phyloP scores from a whole-genome alignment of 331 rosid genomes.

The Quercus phellos region DNA sequence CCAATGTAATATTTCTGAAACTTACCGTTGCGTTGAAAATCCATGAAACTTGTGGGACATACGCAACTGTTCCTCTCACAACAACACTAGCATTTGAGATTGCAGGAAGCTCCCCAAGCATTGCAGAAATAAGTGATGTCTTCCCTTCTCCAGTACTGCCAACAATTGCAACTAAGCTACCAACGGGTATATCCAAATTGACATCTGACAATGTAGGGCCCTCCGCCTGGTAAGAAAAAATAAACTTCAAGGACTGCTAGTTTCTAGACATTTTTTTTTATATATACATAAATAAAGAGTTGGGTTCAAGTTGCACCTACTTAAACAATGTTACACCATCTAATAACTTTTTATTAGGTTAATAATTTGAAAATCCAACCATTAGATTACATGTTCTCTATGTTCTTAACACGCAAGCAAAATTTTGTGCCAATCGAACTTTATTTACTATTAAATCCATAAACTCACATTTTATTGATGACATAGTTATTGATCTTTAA shows the following conservation, averaged over 20 bases:
- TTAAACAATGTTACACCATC: too few species aligned
- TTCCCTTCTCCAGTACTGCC: slow-evolving; percentile 98
- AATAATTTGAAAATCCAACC: too few species aligned
- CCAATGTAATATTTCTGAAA: slow-evolving; percentile 13
- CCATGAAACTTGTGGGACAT: slow-evolving; percentile 98
- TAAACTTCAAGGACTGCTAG: neutral
- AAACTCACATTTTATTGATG: too few species aligned
- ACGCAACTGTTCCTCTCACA: slow-evolving; percentile 81
- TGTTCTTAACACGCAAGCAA: too few species aligned
- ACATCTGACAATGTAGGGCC: slow-evolving; percentile 64
- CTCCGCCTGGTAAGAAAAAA: slow-evolving; percentile 44
- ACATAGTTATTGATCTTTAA: too few species aligned
- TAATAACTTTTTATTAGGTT: too few species aligned
- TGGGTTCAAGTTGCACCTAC: too few species aligned
- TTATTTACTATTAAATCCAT: too few species aligned
- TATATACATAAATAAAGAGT: neutral
- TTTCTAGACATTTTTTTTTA: neutral
- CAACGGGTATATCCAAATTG: slow-evolving; percentile 65
- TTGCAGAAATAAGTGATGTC: slow-evolving; percentile 80
- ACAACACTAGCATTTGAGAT: slow-evolving; percentile 41
- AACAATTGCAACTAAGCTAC: slow-evolving; percentile 83
- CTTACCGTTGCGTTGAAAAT: slow-evolving; percentile 92
- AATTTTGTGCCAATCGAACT: too few species aligned
- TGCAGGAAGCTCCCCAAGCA: slow-evolving; percentile 77
- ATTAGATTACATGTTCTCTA: too few species aligned